Evolutionary conservation across 805 yeast genomes (phyloP).

Genomic region (Zygoascus tannicola): DNA sequence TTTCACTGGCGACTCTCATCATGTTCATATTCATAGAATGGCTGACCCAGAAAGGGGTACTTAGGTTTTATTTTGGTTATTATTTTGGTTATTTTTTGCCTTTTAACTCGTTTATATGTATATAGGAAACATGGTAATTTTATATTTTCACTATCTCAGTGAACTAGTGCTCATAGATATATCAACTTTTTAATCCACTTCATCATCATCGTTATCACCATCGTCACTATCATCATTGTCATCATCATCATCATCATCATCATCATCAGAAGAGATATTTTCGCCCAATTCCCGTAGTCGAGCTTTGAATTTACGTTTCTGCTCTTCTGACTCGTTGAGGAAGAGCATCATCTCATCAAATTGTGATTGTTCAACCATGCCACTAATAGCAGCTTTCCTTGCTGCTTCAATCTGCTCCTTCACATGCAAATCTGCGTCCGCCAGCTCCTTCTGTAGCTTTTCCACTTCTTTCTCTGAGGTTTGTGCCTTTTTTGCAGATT

Average conservation of each 20-base stretch:
- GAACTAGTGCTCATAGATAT: no score
- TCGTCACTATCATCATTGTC: conserved; percentile 37
- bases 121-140: no score
- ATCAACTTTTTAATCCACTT: no score
- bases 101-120: no score
- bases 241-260: conserved; percentile 54
- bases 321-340: conserved; percentile 69
- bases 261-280: conserved; percentile 64
- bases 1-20: conserved; percentile 43
- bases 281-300: conserved; percentile 45
- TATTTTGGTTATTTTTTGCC: neutral
- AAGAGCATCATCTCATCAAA: conserved; percentile 69
- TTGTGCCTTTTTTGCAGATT: conserved; percentile 1
- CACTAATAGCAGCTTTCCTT: neutral
- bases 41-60: conserved; percentile 22
- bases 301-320: conserved; percentile 46
- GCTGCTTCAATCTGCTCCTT: neutral
- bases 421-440: conserved; percentile 1
- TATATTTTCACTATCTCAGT: no score
- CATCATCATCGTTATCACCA: no score
- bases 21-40: conserved; percentile 34
- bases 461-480: conserved; percentile 1
- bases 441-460: conserved; percentile 4
- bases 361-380: conserved; percentile 42
- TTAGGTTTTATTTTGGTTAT: neutral